Evolutionary conservation across 2,329 filamentous ascomycete genomes (phyloP).

Genomic region (Conoideocrella luteorostrata): DNA sequence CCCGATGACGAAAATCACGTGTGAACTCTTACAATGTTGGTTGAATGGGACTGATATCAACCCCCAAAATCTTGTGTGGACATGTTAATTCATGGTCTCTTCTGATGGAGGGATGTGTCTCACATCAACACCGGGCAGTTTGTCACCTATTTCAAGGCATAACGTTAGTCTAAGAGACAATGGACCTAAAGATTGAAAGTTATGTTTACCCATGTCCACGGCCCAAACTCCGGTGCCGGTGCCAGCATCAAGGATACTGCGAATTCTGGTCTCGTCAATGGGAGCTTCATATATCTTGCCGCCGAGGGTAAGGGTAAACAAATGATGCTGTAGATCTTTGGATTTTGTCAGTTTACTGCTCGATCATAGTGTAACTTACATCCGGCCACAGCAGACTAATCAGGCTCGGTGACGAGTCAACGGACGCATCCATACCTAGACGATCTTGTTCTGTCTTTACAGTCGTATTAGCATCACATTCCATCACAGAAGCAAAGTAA

Average conservation of each 20-base stretch:
- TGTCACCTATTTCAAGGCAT: conserved; percentile 16
- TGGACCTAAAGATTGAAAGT: too few relatives aligned
- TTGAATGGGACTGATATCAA: conserved; percentile 38
- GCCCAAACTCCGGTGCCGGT: conserved; percentile 42
- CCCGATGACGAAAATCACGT: conserved; percentile 4
- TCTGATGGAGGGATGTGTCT: neutral
- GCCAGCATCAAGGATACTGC: conserved; percentile 37
- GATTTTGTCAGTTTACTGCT: neutral
- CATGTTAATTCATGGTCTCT: neutral
- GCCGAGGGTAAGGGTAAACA: conserved; percentile 25
- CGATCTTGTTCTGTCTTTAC: conserved; percentile 24
- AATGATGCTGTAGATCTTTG: conserved; percentile 32
- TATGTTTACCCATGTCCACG: conserved; percentile 40
- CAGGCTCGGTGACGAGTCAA: neutral
- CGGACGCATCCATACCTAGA: conserved; percentile 15
- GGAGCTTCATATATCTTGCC: conserved; percentile 24
- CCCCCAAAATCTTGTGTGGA: conserved; percentile 25
- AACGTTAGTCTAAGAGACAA: conserved; percentile 6
- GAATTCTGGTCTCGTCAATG: conserved; percentile 14
- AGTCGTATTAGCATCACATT: conserved; percentile 3
- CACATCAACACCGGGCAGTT: conserved; percentile 24
- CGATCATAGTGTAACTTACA: neutral
- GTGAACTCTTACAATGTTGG: conserved; percentile 24
- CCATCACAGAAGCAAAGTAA: too few relatives aligned
- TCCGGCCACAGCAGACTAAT: neutral